Evolutionary conservation across 1,284 basidiomycete species (phyloP).

Genomic region (Cerioporus squamosus): DNA sequence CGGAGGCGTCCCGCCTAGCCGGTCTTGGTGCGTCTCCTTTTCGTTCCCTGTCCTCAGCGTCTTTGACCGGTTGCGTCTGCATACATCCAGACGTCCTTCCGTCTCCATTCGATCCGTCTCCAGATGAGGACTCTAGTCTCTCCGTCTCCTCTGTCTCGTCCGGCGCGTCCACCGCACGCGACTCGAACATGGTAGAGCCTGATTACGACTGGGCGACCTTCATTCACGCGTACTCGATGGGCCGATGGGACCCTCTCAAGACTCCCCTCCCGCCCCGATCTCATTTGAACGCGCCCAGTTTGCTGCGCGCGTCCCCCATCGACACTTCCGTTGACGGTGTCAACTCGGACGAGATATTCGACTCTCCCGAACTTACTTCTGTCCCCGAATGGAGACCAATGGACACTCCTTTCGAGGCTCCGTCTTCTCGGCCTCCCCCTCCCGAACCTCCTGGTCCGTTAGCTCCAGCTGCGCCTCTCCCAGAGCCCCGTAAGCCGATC

Average conservation of each 20-base stretch:
- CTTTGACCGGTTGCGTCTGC: neutral
- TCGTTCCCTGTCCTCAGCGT: neutral
- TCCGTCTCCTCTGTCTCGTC: constrained; percentile 26
- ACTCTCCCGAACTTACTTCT: constrained; percentile 25
- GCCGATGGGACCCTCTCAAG: constrained; percentile 81
- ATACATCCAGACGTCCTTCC: constrained; percentile 28
- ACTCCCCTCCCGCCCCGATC: constrained; percentile 69
- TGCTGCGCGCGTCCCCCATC: constrained; percentile 12
- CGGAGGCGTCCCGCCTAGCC: constrained; percentile 35
- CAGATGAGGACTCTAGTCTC: constrained; percentile 26
- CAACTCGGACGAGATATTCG: constrained; percentile 22
- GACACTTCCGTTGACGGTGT: constrained; percentile 16
- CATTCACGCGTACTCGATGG: constrained; percentile 73
- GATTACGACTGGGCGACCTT: constrained; percentile 80
- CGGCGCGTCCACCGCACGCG: constrained; percentile 21
- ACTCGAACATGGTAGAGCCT: constrained; percentile 30
- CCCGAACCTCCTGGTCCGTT: neutral
- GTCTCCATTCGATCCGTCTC: constrained; percentile 36
- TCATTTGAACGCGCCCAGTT: constrained; percentile 30
- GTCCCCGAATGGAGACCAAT: constrained; percentile 20
- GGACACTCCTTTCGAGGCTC: constrained; percentile 19
- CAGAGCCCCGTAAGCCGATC: neutral
- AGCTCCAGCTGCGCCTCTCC: neutral
- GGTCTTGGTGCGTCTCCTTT: constrained; percentile 28
- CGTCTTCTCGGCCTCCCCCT: neutral